Base-by-base conservation (phyloP, 345 rosid genomes). In the Isatis tinctoria region DNA sequence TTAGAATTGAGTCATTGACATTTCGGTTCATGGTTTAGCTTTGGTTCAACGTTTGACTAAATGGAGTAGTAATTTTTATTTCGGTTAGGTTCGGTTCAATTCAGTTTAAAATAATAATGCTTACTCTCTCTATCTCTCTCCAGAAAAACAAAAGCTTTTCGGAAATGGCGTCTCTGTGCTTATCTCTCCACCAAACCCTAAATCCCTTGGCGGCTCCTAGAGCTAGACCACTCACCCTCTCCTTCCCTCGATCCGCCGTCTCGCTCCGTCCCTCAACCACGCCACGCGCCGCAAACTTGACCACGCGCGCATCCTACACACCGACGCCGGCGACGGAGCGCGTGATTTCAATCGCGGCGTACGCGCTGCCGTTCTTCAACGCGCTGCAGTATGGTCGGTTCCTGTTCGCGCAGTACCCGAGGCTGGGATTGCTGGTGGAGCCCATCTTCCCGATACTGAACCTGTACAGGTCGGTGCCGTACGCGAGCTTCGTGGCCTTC, bases 321-420 rank as follows among this genome's bases (percentile, higher is more conserved):
- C 83, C 93, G n/a, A 87, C 92, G 3, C 92, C 97, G 1, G 98
- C 95, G 9, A 78, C 83, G 0, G 97, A 93, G 30, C 91, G 98
- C 49, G 67, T 91, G 41, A 82, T 91, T 66, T 83, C 97, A 24
- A 87, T 87, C 71, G 89, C 80, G 0, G 72, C 98, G 8, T 93
- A 93, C 87, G 78, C 90, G 12, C 90, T 94, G 22, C 98, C 97
- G 0, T 91, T 94, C 86, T 84, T 94, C 84, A 89, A 89, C 66
- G 84, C 95, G 17, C 83, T 91, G 68, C 98, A 88, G 74, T 91
- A 91, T 82, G 97, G 97, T 0, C 84, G 91, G 27, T 88, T 85
- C 85, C 87, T 94, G 36, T 86, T 91, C 77, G 75, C 86, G 9
- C 85, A 86, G 51, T 88, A 83, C 82, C 95, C 98, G 0, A 39